phyloP scores from a whole-genome alignment of 1,284 basidiomycete genomes.

The Ganoderma meredithae region DNA sequence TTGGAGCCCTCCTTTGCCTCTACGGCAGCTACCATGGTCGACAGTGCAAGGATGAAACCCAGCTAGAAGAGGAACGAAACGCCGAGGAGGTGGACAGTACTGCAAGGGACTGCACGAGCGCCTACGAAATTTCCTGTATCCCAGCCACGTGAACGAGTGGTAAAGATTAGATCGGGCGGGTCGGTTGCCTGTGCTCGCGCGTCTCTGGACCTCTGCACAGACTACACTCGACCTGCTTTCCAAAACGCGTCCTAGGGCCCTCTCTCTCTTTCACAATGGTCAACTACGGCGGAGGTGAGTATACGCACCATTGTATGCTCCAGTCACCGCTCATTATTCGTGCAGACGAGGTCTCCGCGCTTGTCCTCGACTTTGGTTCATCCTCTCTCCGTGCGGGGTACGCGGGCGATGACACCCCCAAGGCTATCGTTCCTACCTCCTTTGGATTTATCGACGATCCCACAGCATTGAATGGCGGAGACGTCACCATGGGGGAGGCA shows the following conservation, averaged over 20 bases:
- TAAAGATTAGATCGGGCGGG: conserved; percentile 43
- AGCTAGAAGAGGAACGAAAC: conserved; percentile 9
- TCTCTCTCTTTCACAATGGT: conserved; percentile 54
- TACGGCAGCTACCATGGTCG: conserved; percentile 47
- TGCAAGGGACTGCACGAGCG: conserved; percentile 16
- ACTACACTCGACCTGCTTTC: conserved; percentile 25
- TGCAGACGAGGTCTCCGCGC: conserved; percentile 91
- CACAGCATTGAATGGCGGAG: conserved; percentile 45
- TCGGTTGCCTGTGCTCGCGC: conserved; percentile 14
- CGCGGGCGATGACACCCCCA: conserved; percentile 97
- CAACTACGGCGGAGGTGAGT: conserved; percentile 75
- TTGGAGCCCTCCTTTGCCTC: conserved; percentile 46
- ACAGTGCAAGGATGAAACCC: conserved; percentile 14
- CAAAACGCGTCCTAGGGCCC: conserved; percentile 38
- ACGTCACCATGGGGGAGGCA: conserved; percentile 65
- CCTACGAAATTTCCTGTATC: conserved; percentile 32
- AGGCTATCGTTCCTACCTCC: conserved; percentile 88
- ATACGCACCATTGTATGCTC: conserved; percentile 4
- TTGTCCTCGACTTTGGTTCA: conserved; percentile 95
- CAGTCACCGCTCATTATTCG: background rate
- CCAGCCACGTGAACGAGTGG: conserved; percentile 31
- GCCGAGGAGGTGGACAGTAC: background rate
- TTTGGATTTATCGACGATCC: conserved; percentile 74
- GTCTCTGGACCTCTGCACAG: conserved; percentile 14
- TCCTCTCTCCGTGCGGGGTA: conserved; percentile 93